These are phyloP conservation scores for Curvularia spicifera DNA, from an alignment of 2,329 filamentous ascomycete genomes.

Conservation along the genomic window DNA sequence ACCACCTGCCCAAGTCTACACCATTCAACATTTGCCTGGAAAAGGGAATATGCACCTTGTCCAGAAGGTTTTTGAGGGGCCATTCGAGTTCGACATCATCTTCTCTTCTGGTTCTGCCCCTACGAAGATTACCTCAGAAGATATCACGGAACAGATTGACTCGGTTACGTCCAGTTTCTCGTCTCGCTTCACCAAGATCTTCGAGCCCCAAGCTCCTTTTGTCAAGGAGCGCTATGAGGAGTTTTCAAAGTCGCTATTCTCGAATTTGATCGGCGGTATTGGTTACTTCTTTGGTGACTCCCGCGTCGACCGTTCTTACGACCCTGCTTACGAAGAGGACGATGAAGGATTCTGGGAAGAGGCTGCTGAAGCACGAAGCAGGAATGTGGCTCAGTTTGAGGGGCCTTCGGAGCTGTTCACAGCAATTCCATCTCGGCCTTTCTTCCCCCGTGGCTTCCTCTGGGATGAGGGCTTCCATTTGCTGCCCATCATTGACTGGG, in stretches of 20 bases:
- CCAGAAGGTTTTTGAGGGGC: slow-evolving; percentile 88
- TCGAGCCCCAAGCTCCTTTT: slow-evolving; percentile 79
- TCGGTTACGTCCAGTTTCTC: slow-evolving; percentile 71
- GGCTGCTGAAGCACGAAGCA: slow-evolving; percentile 76
- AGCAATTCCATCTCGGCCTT: slow-evolving; percentile 87
- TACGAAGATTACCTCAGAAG: slow-evolving; percentile 61
- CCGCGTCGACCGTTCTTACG: slow-evolving; percentile 87
- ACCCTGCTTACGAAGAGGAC: slow-evolving; percentile 92
- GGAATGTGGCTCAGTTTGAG: slow-evolving; percentile 72
- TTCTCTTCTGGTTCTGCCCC: slow-evolving; percentile 79
- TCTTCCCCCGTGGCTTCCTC: slow-evolving; percentile 94
- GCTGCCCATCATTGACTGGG: slow-evolving; percentile 90
- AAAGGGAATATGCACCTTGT: slow-evolving; percentile 83
- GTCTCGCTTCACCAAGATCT: slow-evolving; percentile 74
- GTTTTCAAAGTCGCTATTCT: slow-evolving; percentile 90
- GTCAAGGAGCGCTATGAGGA: slow-evolving; percentile 71
- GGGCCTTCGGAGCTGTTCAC: slow-evolving; percentile 90
- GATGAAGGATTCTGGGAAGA: slow-evolving; percentile 96
- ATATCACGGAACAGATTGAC: slow-evolving; percentile 73
- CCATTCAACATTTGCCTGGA: slow-evolving; percentile 71
- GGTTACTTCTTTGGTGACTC: slow-evolving; percentile 93
- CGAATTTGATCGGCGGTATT: slow-evolving; percentile 90
- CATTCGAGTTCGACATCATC: slow-evolving; percentile 90
- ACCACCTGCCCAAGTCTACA: slow-evolving; percentile 85
- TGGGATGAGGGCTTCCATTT: slow-evolving; percentile 99